Evolutionary conservation across 1,284 basidiomycete species (phyloP), one percentile per base, ranked within the genome.

Genomic region (Leccinum griseonigrum): DNA sequence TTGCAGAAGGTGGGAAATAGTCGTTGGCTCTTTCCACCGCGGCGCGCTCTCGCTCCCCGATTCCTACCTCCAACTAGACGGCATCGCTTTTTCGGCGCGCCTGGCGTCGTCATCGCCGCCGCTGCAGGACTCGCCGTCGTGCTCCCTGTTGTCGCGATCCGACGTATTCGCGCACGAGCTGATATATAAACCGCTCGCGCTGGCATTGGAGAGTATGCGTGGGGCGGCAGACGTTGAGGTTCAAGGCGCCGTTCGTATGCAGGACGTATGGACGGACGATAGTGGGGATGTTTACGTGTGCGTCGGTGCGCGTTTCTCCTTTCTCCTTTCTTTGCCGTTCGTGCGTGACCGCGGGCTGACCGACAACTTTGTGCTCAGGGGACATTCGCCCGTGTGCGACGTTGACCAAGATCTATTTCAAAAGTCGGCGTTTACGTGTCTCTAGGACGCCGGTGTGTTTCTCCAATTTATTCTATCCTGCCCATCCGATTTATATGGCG

Each of bases 121-220:
- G 26, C 76, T 76, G 14, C 69, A 81, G 16, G 79, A 82, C 60
- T 77, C 79, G 3, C 78, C 78, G 1, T 71, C 70, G 3, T 58
- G 58, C 13, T 52, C 62, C 60, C 54, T 29, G 18, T 22, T 26
- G 10, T 28, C 60, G 22, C 59, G 57, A 14, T 74, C 71, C 13
- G 69, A 64, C 75, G 74, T 56, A 67, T 75, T 16, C 61, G 69
- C 48, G 63, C 74, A 61, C 36, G 73, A 74, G 18, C 75, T 92
- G 7, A 78, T 92, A 26, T 77, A 87, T 58, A 90, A 88, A 61
- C 86, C 86, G 0, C 77, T 92, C 11, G 86, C 90, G 1, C 73
- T 92, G 28, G 87, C 88, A 0, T 69, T 92, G 58, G 90, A 92
- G 74, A 90, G 85, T 73, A 90, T 92, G 88, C 87, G 89, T 51